Evolutionary conservation across 2,329 filamentous ascomycete genomes (phyloP).

Genomic region (Didymella arachidicola): DNA sequence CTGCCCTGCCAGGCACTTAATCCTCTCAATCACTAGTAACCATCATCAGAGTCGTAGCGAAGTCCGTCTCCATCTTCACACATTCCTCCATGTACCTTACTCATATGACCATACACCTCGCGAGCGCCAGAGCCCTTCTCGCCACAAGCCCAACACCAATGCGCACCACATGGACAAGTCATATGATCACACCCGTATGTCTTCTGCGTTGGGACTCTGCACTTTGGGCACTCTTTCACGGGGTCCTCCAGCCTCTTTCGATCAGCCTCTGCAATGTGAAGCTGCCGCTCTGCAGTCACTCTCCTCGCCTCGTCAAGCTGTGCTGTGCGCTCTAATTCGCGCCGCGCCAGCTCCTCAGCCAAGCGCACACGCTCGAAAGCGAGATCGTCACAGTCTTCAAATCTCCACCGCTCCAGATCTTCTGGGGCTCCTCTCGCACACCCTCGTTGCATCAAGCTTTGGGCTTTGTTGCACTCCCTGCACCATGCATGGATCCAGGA

Average conservation of each 20-base stretch:
- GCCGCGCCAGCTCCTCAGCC: neutral
- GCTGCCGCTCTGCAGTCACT: slow-evolving; percentile 1
- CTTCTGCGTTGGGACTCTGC: slow-evolving; percentile 50
- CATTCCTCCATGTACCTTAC: slow-evolving; percentile 3
- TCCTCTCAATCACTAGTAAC: neutral
- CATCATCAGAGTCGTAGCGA: neutral
- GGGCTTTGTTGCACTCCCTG: slow-evolving; percentile 53
- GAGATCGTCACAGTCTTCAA: slow-evolving; percentile 48
- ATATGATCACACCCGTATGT: slow-evolving; percentile 51
- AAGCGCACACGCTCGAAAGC: slow-evolving; percentile 17
- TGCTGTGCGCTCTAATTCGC: neutral
- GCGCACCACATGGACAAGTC: slow-evolving; percentile 43
- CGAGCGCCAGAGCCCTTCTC: slow-evolving; percentile 25
- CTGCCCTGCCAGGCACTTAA: no score
- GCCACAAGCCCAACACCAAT: slow-evolving; percentile 56
- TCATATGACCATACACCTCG: slow-evolving; percentile 53
- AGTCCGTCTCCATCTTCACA: neutral
- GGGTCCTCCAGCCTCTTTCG: slow-evolving; percentile 36
- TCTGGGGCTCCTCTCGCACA: slow-evolving; percentile 55
- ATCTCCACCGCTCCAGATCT: slow-evolving; percentile 53
- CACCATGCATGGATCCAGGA: slow-evolving; percentile 62
- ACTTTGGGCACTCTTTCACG: slow-evolving; percentile 49
- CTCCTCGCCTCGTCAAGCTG: neutral
- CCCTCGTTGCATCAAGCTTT: slow-evolving; percentile 53
- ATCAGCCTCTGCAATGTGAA: neutral